Conservation (phyloP, 2,329 filamentous ascomycete genomes). For the Epichloe bromicola region DNA sequence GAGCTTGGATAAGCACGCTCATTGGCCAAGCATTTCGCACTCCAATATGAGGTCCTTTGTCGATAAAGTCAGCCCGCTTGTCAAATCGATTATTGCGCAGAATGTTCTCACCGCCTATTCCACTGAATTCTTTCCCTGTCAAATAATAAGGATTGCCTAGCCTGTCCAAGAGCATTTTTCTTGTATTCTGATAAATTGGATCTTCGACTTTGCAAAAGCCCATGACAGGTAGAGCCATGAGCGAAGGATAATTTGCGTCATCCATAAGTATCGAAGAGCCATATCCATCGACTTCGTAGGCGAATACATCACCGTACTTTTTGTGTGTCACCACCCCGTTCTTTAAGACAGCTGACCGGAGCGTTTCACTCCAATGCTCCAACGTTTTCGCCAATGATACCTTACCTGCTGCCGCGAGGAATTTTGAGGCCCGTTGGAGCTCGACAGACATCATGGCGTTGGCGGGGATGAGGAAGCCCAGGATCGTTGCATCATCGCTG, state of each 20-base stretch:
- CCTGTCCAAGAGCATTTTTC: slow-evolving; percentile 61
- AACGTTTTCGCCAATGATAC: slow-evolving; percentile 39
- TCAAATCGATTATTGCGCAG: not conserved
- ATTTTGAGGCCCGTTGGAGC: slow-evolving; percentile 56
- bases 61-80: slow-evolving; percentile 6
- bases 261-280: slow-evolving; percentile 77
- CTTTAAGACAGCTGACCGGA: slow-evolving; percentile 68
- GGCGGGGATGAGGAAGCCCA: slow-evolving; percentile 88
- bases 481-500: slow-evolving; percentile 85
- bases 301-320: slow-evolving; percentile 67
- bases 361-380: slow-evolving; percentile 44
- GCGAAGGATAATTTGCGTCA: slow-evolving; percentile 74
- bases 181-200: slow-evolving; percentile 72
- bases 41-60: slow-evolving; percentile 53
- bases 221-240: slow-evolving; percentile 65
- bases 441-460: slow-evolving; percentile 96
- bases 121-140: slow-evolving; percentile 60
- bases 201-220: slow-evolving; percentile 58
- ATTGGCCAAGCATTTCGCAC: slow-evolving; percentile 93
- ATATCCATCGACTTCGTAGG: slow-evolving; percentile 80
- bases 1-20: slow-evolving; percentile 81
- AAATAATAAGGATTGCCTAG: slow-evolving; percentile 82
- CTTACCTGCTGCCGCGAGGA: slow-evolving; percentile 52
- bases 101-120: slow-evolving; percentile 63
- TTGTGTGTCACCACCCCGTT: slow-evolving; percentile 70